These are phyloP conservation scores for Trichophaea hybrida DNA, from an alignment of 2,329 filamentous ascomycete species.

Conservation along the genomic window DNA sequence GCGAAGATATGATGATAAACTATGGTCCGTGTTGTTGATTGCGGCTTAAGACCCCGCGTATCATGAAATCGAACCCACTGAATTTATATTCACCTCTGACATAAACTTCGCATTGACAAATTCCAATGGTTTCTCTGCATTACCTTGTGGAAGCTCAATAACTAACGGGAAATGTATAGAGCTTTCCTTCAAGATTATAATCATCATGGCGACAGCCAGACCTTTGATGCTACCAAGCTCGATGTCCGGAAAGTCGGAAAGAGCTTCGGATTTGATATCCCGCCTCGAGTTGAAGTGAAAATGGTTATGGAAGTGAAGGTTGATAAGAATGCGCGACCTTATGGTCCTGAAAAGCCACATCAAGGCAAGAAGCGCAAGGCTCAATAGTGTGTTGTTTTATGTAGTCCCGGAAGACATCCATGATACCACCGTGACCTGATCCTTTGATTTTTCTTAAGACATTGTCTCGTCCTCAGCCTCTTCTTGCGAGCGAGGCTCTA, in stretches of 20 bases:
- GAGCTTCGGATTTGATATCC: conserved; percentile 20
- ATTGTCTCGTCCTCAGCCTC: too few relatives aligned
- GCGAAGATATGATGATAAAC: conserved; percentile 14
- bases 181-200: conserved; percentile 22
- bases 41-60: conserved; percentile 22
- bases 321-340: conserved; percentile 16
- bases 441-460: too few relatives aligned
- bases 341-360: conserved; percentile 10
- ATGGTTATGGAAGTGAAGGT: conserved; percentile 6
- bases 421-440: too few relatives aligned
- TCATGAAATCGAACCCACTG: conserved; percentile 19
- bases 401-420: neutral
- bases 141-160: neutral
- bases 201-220: conserved; percentile 13
- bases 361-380: neutral
- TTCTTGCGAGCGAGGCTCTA: too few relatives aligned
- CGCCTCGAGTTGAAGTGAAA: conserved; percentile 16
- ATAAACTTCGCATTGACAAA: neutral
- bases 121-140: neutral
- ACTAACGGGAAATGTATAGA: conserved; percentile 10
- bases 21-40: conserved; percentile 24
- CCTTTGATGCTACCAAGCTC: conserved; percentile 16
- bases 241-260: conserved; percentile 18
- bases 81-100: conserved; percentile 15
- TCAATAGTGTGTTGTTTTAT: neutral